Base-by-base conservation (phyloP, 257 asterid species). In the Osmanthus fragrans region DNA sequence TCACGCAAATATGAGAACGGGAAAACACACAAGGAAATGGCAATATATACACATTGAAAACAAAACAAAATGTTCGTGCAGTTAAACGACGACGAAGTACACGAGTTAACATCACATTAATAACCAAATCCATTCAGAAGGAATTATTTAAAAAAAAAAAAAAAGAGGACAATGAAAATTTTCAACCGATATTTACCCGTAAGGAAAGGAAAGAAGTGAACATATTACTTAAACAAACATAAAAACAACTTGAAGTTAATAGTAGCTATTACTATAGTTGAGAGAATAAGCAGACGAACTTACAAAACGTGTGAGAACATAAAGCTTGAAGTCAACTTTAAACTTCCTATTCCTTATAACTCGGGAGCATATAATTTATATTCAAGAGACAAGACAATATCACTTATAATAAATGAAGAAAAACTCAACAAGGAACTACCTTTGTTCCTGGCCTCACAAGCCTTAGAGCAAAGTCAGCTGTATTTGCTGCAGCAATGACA, bases 371-470 rank as follows among this genome's bases (percentile, higher is more conserved):
- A n/a, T n/a, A n/a, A n/a, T n/a, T n/a, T n/a, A n/a, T n/a, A n/a
- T n/a, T n/a, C n/a, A n/a, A n/a, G n/a, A n/a, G 54, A 45, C 42
- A 54, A 29, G 32, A 51, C n/a, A 70, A 63, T 5, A 23, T 42
- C 42, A 7, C 73, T 73, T 32, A 51, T 21, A 42, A 11, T 16
- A 74, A 25, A 47, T 15, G 1, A 36, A 58, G 71, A 33, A 47
- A 68, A 79, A 75, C 8, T 18, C 37, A 23, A 36, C 34, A 36
- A 7, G 49, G 16, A 21, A 23, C 2, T 86, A 92, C 98, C 91
- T 92, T 94, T 82, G 77, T 90, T 67, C 98, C 97, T 2, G 98
- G 98, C 72, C 97, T 87, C 51, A 94, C 90, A 23, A 92, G 98
- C 82, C 98, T 86, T 86, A 94, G 47, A 25, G 98, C 97, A 80